Conservation (phyloP, 306 rosid species). For the Vigna angularis region DNA sequence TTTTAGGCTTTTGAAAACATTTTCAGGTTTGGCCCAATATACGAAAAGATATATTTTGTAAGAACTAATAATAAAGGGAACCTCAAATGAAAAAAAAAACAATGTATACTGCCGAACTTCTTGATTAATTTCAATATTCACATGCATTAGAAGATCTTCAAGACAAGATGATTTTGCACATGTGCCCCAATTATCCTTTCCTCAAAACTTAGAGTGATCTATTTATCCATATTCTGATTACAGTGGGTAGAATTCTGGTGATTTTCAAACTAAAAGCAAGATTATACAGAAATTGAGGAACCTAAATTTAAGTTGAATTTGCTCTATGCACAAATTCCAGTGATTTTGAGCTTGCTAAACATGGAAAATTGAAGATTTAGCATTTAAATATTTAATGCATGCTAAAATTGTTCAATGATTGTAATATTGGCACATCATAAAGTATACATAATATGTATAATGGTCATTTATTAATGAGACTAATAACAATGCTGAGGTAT, state of each 20-base stretch:
- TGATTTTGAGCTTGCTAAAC: neutral
- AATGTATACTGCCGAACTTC: neutral
- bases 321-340: slow-evolving; percentile 3
- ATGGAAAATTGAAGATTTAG: neutral
- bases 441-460: neutral
- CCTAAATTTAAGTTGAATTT: neutral
- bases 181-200: slow-evolving; percentile 22
- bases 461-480: neutral
- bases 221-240: slow-evolving; percentile 4
- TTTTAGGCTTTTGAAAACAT: slow-evolving; percentile 8
- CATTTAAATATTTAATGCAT: slow-evolving; percentile 14
- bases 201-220: slow-evolving; percentile 6
- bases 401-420: neutral
- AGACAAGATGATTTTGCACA: slow-evolving; percentile 23
- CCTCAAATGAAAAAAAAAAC: neutral
- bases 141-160: slow-evolving; percentile 16
- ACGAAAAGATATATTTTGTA: slow-evolving; percentile 4
- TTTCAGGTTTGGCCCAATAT: slow-evolving; percentile 2
- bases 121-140: slow-evolving; percentile 8
- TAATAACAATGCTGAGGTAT: slow-evolving; percentile 11
- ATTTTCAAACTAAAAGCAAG: slow-evolving; percentile 12
- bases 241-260: neutral
- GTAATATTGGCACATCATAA: slow-evolving; percentile 7
- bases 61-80: neutral
- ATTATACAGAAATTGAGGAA: slow-evolving; percentile 11